These are phyloP conservation scores for Phialemoniopsis sp. DNA, from an alignment of 2,329 filamentous ascomycete species.

Conservation along the genomic window DNA sequence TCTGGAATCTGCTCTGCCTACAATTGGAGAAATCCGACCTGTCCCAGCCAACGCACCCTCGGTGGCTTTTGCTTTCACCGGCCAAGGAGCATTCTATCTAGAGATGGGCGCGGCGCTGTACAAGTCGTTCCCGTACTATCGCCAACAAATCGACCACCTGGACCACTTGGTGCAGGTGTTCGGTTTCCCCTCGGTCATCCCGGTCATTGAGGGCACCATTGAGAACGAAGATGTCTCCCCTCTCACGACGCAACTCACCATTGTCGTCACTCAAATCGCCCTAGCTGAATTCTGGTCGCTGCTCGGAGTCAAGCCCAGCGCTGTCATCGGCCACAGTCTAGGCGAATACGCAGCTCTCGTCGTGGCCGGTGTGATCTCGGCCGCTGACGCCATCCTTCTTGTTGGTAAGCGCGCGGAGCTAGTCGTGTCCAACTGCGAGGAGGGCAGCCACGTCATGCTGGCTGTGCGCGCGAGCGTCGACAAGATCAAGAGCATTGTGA, in stretches of 20 bases:
- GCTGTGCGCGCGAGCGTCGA: constrained; percentile 18
- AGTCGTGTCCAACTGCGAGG: constrained; percentile 48
- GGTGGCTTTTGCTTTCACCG: constrained; percentile 36
- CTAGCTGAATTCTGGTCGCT: constrained; percentile 33
- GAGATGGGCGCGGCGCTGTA: constrained; percentile 28
- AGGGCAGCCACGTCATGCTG: constrained; percentile 26
- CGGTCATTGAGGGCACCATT: constrained; percentile 34
- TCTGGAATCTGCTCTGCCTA: constrained; percentile 7
- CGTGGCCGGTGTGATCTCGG: constrained; percentile 58
- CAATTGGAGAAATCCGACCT: constrained; percentile 12
- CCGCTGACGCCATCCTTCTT: constrained; percentile 56
- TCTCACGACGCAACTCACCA: constrained; percentile 28
- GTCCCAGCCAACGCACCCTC: constrained; percentile 14
- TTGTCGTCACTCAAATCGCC: constrained; percentile 34
- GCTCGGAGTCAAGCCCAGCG: constrained; percentile 33
- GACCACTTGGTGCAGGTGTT: constrained; percentile 18
- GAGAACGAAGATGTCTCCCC: constrained; percentile 7
- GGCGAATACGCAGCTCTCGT: constrained; percentile 61
- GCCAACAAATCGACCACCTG: constrained; percentile 23
- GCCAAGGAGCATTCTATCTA: constrained; percentile 32
- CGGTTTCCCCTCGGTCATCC: constrained; percentile 29
- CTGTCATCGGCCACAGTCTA: constrained; percentile 48
- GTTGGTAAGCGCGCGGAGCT: constrained; percentile 56
- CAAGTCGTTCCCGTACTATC: constrained; percentile 21
- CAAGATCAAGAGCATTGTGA: constrained; percentile 17